Evolutionary conservation across 345 rosid genomes (phyloP).

Genomic region (Lumnitzera littorea): DNA sequence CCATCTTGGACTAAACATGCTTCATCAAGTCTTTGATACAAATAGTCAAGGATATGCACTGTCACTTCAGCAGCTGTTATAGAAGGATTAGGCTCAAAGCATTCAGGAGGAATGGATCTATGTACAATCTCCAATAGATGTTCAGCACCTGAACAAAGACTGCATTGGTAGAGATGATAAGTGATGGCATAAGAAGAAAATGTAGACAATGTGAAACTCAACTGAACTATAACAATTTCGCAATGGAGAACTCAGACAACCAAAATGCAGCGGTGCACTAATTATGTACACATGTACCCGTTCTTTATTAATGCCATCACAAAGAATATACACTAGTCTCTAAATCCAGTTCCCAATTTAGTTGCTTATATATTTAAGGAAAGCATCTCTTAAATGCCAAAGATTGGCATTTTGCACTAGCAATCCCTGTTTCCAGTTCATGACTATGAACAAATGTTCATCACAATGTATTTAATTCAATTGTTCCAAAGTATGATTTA

Average conservation of each 20-base stretch:
- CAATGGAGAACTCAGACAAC: no score
- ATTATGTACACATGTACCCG: no score
- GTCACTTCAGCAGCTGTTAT: constrained; percentile 54
- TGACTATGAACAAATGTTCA: no score
- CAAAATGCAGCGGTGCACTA: no score
- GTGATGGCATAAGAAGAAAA: constrained; percentile 17
- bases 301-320: no score
- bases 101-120: constrained; percentile 58
- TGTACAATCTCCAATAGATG: constrained; percentile 58
- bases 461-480: no score
- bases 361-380: neutral
- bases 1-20: constrained; percentile 84
- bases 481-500: no score
- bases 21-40: constrained; percentile 69
- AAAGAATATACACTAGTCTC: no score
- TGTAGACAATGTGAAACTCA: neutral
- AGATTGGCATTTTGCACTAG: no score
- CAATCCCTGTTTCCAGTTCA: no score
- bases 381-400: neutral
- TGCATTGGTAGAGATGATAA: constrained; percentile 28
- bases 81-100: constrained; percentile 39
- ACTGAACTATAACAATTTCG: no score
- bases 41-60: constrained; percentile 69
- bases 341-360: neutral
- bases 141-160: constrained; percentile 71